phyloP scores from a whole-genome alignment of 768 basidiomycete genomes.

The Naganishia onofrii region DNA sequence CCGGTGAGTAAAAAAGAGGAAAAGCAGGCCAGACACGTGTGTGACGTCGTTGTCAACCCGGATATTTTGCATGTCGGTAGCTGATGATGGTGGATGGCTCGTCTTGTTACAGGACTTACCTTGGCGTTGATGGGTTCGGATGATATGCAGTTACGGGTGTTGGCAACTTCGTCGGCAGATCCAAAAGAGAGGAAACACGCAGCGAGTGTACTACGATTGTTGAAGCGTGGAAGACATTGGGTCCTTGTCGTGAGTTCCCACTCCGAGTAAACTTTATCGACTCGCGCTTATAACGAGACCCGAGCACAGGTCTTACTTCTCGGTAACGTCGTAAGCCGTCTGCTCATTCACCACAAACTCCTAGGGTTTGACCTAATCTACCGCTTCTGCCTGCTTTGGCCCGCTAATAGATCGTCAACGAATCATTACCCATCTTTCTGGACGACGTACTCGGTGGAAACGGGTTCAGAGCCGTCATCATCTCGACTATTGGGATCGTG shows the following conservation, averaged over 20 bases:
- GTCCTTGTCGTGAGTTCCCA: conserved; percentile 69
- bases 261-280: conserved; percentile 33
- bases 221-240: conserved; percentile 78
- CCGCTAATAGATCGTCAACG: conserved; percentile 52
- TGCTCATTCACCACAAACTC: background rate
- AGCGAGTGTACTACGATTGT: conserved; percentile 56
- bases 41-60: background rate
- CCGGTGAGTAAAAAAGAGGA: conserved; percentile 60
- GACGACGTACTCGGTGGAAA: conserved; percentile 54
- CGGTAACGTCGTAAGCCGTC: conserved; percentile 64
- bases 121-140: conserved; percentile 92
- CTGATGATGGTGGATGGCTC: background rate
- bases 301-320: conserved; percentile 59
- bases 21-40: background rate
- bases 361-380: background rate
- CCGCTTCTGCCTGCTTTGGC: background rate
- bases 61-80: background rate
- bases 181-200: conserved; percentile 59
- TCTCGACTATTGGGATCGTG: conserved; percentile 50
- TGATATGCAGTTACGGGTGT: conserved; percentile 81
- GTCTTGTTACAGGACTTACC: conserved; percentile 61
- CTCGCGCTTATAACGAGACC: conserved; percentile 57
- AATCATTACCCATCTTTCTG: conserved; percentile 55
- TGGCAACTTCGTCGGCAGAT: conserved; percentile 78
- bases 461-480: conserved; percentile 55